These are phyloP conservation scores for Sordariomycetes sp. DNA, from an alignment of 2,329 filamentous ascomycete species.

Conservation along the genomic window DNA sequence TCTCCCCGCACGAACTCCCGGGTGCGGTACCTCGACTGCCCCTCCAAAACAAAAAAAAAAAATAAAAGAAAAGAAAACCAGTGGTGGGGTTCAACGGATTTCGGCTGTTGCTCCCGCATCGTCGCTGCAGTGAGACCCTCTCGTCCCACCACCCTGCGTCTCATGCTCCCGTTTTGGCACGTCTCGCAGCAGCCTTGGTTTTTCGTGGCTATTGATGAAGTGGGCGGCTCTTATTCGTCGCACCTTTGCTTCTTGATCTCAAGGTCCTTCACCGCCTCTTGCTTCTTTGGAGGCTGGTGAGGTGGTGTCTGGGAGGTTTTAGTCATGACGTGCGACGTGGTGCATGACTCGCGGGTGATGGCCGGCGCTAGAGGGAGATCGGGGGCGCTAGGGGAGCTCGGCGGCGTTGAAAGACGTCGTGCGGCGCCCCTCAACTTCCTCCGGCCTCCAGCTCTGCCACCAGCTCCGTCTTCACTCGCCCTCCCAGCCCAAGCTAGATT, in stretches of 20 bases:
- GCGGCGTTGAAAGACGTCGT: too few species aligned
- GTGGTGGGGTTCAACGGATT: background rate
- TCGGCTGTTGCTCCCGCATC: background rate
- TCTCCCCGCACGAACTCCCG: background rate
- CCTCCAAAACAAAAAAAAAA: background rate
- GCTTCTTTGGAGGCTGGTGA: background rate
- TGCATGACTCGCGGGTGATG: too few species aligned
- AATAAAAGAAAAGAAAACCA: background rate
- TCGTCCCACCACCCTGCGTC: background rate
- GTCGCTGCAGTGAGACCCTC: background rate
- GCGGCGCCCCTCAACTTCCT: too few species aligned
- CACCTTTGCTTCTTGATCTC: background rate
- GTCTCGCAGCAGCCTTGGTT: background rate
- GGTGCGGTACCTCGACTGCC: background rate
- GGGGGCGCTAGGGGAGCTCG: too few species aligned
- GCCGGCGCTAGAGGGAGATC: too few species aligned
- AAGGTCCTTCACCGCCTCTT: background rate
- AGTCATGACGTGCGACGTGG: too few species aligned
- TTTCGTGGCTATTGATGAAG: background rate
- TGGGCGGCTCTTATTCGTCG: background rate
- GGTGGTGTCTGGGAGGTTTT: background rate
- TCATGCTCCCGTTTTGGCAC: background rate
- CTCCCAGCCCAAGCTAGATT: background rate
- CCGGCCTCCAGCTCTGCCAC: too few species aligned
- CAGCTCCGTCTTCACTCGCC: too few species aligned